Base-by-base conservation (phyloP, 495 filamentous ascomycete genomes). In the Tetracladium setigerum region DNA sequence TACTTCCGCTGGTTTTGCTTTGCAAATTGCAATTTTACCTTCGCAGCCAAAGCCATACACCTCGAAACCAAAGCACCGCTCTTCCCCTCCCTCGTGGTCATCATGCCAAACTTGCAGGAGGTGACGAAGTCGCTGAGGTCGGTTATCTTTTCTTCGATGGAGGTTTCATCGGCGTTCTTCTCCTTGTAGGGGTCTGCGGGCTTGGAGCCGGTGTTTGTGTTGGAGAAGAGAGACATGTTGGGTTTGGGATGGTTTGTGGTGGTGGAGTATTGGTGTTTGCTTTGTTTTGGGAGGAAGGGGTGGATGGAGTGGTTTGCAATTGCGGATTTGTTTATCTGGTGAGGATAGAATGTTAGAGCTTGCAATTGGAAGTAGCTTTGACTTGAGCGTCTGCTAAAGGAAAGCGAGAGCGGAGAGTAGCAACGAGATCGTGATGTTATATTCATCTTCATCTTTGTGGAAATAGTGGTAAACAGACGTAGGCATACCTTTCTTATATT, bases 1-100 rank as follows among this genome's bases (percentile, higher is more conserved):
- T 37, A 37, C 32, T 34, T 37, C 16, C 34, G 9, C 34, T 37
- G n/a, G 32, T 9, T 9, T 34, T 34, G 32, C 4, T 11, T 5
- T 11, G 8, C 35, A 56, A 47, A 66, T n/a, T n/a, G n/a, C n/a
- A n/a, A 27, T 27, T 7, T 38, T 71, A 91, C 89, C 68, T 82
- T 83, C n/a, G 74, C 89, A 17, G 88, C 87, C 10, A 95, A 59
- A 2, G 87, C 87, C 91, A 97, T 97, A 64, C 87, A 92, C 46
- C 90, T 71, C 11, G 84, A 90, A 10, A 82, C 78, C 16, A 97
- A 66, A 22, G 78, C 68, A 7, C 78, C 79, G 12, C 65, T 71
- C 17, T 59, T 50, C 1, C 67, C 65, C 19, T 87, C 80, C 18
- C 76, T 71, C 11, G 81, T 84, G 16, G 81, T 82, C 59, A 85